Base-by-base conservation (phyloP, 805 yeast genomes). In the Candida hungchunana region DNA sequence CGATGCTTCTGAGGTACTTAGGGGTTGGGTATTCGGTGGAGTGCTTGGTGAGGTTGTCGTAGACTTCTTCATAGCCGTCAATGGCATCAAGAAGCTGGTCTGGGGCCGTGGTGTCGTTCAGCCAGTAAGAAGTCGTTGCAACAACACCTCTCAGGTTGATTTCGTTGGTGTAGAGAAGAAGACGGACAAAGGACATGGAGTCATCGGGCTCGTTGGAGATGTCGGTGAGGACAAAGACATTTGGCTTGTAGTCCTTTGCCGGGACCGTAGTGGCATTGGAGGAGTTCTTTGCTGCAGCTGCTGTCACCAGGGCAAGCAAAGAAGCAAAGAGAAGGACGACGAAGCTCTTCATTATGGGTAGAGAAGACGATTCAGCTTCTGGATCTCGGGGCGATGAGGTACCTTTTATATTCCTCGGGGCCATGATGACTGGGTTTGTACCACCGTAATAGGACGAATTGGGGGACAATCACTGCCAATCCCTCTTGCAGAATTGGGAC, bases 71-170 rank as follows among this genome's bases (percentile, higher is more conserved):
- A 33, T 56, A 59, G 4, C 56, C 60, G 21, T 57, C 60, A 13
- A 56, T 17, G 24, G 58, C 55, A 31, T 61, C 56, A 31, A 48
- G 49, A 7, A 58, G 49, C 31, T 55, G 61, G 36, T 57, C 59
- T 18, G 48, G 56, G 32, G 56, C 58, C 12, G 44, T 37, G 0
- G 58, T 58, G 29, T 47, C 31, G 31, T 57, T 58, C 26, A 59
- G 36, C 64, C 63, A 59, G 32, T 32, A 50, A 0, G 64, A 59
- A 3, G 64, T 59, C 1, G 64, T 56, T 4, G 62, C 62, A 7
- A 55, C 62, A 15, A 57, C 44, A 13, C 63, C 63, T 29, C 34
- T 48, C 18, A 58, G 19, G 24, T 46, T 37, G 7, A 59, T 21
- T 32, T 59, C 62, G 34, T 58, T 57, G 7, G 60, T 36, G 43